Base-by-base conservation (phyloP, 2,329 filamentous ascomycete species). In the Alternaria postmessia region DNA sequence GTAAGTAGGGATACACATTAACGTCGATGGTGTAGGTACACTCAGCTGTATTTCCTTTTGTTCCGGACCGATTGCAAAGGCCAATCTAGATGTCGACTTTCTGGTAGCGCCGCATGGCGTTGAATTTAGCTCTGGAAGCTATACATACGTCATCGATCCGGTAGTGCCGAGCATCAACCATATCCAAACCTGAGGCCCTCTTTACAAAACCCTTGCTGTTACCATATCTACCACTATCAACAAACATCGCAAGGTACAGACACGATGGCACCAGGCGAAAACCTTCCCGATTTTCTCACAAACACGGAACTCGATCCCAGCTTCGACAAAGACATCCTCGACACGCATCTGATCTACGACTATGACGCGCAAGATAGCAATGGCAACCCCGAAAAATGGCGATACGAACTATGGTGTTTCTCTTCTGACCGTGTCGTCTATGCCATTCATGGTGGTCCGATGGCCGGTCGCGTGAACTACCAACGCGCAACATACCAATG, bases 361-460 rank as follows among this genome's bases (percentile, higher is more conserved):
- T 87, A 87, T 64, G 79, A 82, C 41, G 84, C 83, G 0, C 73
- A 82, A 53, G 81, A 84, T 58, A 61, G 63, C 2, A 57, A 81
- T 1, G 84, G 85, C 9, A 83, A 83, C 5, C 81, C 84, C 0
- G 83, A 87, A 52, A 87, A 86, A 70, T 88, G 86, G 86, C 81
- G 84, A 2, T 88, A 88, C 65, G 86, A 88, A 61, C 82, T 88
- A 69, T 88, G 86, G 86, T 87, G 87, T 74, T 85, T 84, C 66
- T 85, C 82, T n/a, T 75, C 82, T 18, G 70, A 69, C 54, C 81
- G 85, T 5, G 81, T 87, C 48, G 82, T 88, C 59, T 88, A 88
- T 65, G 81, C 82, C 24, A 88, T 88, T 55, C 85, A 88, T 64
- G 85, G 86, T 4, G 86, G 86, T 0, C 86, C 86, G 3, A 88